Base-by-base conservation (phyloP, 2,329 filamentous ascomycete genomes). In the Aspergillus melleus region DNA sequence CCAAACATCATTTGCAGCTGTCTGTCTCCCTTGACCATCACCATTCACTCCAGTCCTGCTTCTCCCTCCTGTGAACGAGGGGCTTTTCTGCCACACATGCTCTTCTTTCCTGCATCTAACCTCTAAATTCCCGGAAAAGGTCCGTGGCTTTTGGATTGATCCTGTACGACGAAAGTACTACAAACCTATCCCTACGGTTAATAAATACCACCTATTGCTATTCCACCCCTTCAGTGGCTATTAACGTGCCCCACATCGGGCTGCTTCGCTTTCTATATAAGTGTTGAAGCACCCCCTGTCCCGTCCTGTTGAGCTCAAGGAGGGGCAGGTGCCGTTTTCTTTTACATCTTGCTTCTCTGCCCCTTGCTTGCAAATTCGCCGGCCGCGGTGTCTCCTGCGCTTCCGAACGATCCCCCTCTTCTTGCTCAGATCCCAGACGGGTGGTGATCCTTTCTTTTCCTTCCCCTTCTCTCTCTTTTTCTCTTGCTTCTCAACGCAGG, bases 201-300 rank as follows among this genome's bases (percentile, higher is more conserved):
- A n/a, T 14, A 42, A 42, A 42, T 20, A 42, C 47, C 6, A 22
- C 47, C 47, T 22, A 12, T 26, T 24, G 16, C 24, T 29, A 51
- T 30, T 42, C 51, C 30, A 22, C 26, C 39, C 20, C 19, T 53
- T 42, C 36, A 14, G 36, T 42, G 36, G n/a, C 39, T 19, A 9
- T 30, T 49, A 36, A 30, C 20, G 22, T 53, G 57, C 57, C 57
- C 57, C 57, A 59, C 57, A 30, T 56, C 26, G 54, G 42, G 50
- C 44, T 49, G 36, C 49, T 39, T 59, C 54, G 32, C 39, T 52
- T 54, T 47, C 44, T 47, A 47, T 24, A 47, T 24, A 20, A 47
- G 19, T 47, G 44, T 14, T 32, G 30, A 29, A 30, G 29, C 24
- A 24, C 36, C 29, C 54, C 54, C 54, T n/a, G 12, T 36, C 44